Evolutionary conservation across 1,284 basidiomycete species (phyloP), one percentile per base, ranked within the genome.

Genomic region (Ceratobasidium sp.): DNA sequence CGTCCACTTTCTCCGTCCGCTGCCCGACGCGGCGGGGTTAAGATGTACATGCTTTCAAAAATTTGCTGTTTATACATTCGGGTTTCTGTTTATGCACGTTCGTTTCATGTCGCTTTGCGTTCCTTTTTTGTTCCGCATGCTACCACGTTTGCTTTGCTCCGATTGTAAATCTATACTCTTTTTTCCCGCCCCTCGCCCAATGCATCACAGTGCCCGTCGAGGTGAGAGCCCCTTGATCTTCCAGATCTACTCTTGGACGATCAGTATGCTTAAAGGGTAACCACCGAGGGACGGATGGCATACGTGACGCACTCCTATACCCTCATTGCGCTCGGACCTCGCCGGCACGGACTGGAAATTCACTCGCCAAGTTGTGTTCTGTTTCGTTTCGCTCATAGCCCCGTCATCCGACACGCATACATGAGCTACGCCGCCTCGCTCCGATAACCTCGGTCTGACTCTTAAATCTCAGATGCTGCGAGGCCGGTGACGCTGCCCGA

Each of bases 271-370:
- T n/a, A 57, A 57, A 34, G 56, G 25, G 25, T 5, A 46, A 51
- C 11, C 7, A 51, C 1, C 49, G 64, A 66, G 64, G 64, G 43
- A 49, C 46, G 25, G 64, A 66, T 66, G 43, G 29, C 64, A 32
- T 46, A 49, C 17, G 46, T 66, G 64, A 49, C 46, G 44, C 64
- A 51, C 64, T 29, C 64, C 46, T 43, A 43, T 66, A 66, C 46
- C 64, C 44, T 66, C 64, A 66, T 66, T 66, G 64, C 64, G 64
- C 64, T 51, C 64, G 64, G 64, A 66, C 44, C 64, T 66, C 64
- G 64, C 64, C 64, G 64, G 64, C 22, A 19, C 25, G 32, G 25
- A 29, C 56, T 25, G 13, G 46, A 15, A 25, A 32, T 51, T 44
- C 64, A n/a, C 37, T 43, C 59, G 29, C 32, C 56, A 22, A 62